Evolutionary conservation across 2,329 filamentous ascomycete species (phyloP).

Genomic region (Colletotrichum sp.): DNA sequence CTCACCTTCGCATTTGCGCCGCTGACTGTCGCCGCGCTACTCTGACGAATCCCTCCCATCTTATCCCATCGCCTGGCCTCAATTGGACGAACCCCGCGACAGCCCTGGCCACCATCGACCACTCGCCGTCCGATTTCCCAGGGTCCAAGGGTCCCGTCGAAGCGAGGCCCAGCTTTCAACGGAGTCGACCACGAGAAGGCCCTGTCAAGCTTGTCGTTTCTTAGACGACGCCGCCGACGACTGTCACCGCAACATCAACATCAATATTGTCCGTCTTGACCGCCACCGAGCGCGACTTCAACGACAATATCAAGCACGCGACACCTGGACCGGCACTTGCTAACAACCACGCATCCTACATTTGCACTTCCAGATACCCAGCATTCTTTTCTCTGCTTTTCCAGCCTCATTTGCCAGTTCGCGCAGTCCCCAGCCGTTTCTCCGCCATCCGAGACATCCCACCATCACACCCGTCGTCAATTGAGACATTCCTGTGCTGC

Average conservation of each 20-base stretch:
- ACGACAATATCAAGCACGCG: background rate
- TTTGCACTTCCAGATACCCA: slow-evolving; percentile 7
- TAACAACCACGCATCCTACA: background rate
- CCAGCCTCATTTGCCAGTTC: background rate
- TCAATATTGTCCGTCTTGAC: background rate
- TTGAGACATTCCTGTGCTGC: slow-evolving; percentile 17
- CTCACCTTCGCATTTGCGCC: background rate
- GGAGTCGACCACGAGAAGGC: background rate
- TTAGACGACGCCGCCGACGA: background rate
- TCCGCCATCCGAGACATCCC: background rate
- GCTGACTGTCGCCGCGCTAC: background rate
- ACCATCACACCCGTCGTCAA: background rate
- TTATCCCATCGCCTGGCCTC: background rate
- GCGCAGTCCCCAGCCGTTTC: background rate
- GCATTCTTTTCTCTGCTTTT: background rate
- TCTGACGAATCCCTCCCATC: background rate
- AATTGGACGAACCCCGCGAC: background rate
- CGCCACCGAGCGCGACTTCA: background rate
- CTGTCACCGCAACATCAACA: background rate
- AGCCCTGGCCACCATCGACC: background rate
- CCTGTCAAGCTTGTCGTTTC: background rate
- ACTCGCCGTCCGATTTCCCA: background rate
- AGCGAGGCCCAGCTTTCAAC: background rate
- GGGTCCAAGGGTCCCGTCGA: background rate
- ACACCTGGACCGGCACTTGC: background rate